phyloP scores from a whole-genome alignment of 1,139 yeast genomes.

The Nakaseomyces uthaithaninus region DNA sequence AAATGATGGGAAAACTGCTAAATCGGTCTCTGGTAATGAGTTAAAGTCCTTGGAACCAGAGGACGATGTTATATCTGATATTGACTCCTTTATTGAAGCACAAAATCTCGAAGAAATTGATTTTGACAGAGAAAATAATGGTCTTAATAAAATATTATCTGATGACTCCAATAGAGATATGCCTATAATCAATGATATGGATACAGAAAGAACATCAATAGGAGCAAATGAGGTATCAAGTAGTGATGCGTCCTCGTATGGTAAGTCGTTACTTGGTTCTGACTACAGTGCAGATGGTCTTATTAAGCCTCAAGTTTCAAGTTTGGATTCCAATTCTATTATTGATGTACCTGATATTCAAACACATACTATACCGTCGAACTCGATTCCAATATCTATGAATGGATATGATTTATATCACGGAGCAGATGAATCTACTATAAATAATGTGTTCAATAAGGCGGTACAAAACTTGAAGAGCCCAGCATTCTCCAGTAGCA shows the following conservation, averaged over 20 bases:
- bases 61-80: conserved; percentile 24
- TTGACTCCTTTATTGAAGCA: conserved; percentile 29
- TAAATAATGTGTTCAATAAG: conserved; percentile 22
- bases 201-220: conserved; percentile 10
- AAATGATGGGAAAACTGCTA: background rate
- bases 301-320: conserved; percentile 20
- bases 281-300: conserved; percentile 33
- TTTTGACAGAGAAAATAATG: conserved; percentile 16
- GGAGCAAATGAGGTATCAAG: conserved; percentile 23
- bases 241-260: conserved; percentile 33
- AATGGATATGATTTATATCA: conserved; percentile 24
- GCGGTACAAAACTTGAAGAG: conserved; percentile 19
- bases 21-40: conserved; percentile 7
- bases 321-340: conserved; percentile 14
- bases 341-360: conserved; percentile 18
- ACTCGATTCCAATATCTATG: conserved; percentile 23
- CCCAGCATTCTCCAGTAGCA: conserved; percentile 6
- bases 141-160: conserved; percentile 8
- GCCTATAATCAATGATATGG: conserved; percentile 9
- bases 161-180: conserved; percentile 9
- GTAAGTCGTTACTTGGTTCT: conserved; percentile 34
- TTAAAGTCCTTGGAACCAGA: conserved; percentile 9
- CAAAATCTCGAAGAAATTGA: conserved; percentile 24
- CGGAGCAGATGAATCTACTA: conserved; percentile 25
- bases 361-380: conserved; percentile 17